These are phyloP conservation scores for Aspergillus indologenus DNA, from an alignment of 495 filamentous ascomycete genomes.

Conservation along the genomic window DNA sequence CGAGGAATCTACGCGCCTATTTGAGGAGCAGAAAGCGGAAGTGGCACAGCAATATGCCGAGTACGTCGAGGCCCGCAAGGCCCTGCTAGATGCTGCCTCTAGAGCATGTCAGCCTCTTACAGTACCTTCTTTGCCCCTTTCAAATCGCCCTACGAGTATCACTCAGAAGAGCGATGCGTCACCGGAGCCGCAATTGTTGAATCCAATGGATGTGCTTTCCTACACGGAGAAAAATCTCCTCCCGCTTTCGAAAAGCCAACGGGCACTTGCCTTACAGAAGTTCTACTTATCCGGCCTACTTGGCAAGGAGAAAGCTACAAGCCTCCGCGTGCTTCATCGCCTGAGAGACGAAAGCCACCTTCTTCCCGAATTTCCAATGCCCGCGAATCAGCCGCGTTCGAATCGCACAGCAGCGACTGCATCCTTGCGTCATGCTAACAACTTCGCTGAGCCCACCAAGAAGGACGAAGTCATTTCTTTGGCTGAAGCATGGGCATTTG, in stretches of 20 bases:
- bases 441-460: slow-evolving; percentile 17
- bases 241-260: slow-evolving; percentile 59
- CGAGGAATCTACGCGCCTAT: slow-evolving; percentile 33
- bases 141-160: slow-evolving; percentile 28
- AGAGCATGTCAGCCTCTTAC: slow-evolving; percentile 37
- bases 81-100: slow-evolving; percentile 38
- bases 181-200: slow-evolving; percentile 18
- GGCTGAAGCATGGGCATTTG: slow-evolving; percentile 51
- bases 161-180: slow-evolving; percentile 10
- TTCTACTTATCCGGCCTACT: slow-evolving; percentile 58
- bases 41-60: slow-evolving; percentile 47
- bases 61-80: slow-evolving; percentile 38
- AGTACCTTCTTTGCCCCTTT: slow-evolving; percentile 22
- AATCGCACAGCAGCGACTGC: slow-evolving; percentile 39
- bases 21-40: slow-evolving; percentile 42
- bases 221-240: slow-evolving; percentile 56
- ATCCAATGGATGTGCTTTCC: slow-evolving; percentile 40
- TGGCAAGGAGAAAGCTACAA: slow-evolving; percentile 54
- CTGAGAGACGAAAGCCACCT: slow-evolving; percentile 68
- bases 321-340: slow-evolving; percentile 54
- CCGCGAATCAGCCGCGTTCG: slow-evolving; percentile 43
- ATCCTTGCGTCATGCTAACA: slow-evolving; percentile 21
- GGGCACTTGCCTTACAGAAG: slow-evolving; percentile 60
- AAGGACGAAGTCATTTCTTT: slow-evolving; percentile 33
- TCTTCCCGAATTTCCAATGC: slow-evolving; percentile 58